Evolutionary conservation across 139 green algal species (phyloP).

Genomic region (Coccomyxa sp.): DNA sequence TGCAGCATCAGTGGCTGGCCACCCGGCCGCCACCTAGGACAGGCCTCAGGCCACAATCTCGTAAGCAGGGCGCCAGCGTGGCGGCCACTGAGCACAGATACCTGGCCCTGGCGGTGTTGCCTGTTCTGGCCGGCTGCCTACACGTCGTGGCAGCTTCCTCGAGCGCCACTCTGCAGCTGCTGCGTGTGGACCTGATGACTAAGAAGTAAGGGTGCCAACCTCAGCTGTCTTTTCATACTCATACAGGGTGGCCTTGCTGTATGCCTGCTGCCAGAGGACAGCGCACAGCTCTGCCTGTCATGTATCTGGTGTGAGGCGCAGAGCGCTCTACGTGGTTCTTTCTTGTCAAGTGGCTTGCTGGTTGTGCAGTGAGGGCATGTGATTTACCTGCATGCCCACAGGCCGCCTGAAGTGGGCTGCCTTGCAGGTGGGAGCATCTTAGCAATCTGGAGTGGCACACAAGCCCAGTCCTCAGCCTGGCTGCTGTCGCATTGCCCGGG

Average conservation of each 20-base stretch:
- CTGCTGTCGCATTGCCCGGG: background rate
- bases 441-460: background rate
- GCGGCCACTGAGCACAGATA: background rate
- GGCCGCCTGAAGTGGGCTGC: too few species aligned
- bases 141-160: conserved; percentile 20
- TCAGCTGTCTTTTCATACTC: background rate
- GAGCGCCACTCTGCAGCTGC: conserved; percentile 11
- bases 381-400: too few species aligned
- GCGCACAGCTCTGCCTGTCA: background rate
- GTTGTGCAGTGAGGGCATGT: too few species aligned
- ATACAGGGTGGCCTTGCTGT: background rate
- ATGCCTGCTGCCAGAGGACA: background rate
- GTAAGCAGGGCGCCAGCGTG: background rate
- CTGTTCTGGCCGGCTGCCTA: background rate
- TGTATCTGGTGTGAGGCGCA: background rate
- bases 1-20: background rate
- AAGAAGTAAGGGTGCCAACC: background rate
- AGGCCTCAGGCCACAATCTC: background rate
- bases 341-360: too few species aligned
- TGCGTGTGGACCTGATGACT: conserved; percentile 6
- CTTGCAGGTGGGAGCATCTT: background rate
- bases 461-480: background rate
- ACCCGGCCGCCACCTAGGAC: conserved; percentile 1
- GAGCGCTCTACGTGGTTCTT: background rate
- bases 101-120: background rate